Percentiles rank a stretch among this genome's conserved stretches.
Evolutionary conservation across 257 asterid species (phyloP).

Genomic region (Solanum microdontum): DNA sequence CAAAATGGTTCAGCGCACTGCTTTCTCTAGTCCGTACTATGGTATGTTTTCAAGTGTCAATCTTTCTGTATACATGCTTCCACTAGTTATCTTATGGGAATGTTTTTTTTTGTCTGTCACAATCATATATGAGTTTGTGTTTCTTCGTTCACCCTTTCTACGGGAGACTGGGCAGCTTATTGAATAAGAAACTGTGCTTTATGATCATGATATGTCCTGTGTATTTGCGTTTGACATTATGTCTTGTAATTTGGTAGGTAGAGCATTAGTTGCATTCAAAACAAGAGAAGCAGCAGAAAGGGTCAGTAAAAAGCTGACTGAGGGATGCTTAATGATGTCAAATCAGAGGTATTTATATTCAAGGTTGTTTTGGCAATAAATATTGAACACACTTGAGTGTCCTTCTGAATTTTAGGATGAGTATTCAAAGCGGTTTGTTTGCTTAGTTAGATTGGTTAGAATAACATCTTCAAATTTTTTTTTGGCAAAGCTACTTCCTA

Average conservation of each 20-base stretch:
- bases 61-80: neutral
- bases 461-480: neutral
- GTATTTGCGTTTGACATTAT: neutral
- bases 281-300: conserved; percentile 47
- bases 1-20: conserved; percentile 47
- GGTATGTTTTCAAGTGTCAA: conserved; percentile 31
- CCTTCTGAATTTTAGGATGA: neutral
- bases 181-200: neutral
- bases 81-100: neutral
- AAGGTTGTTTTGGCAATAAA: neutral
- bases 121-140: neutral
- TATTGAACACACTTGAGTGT: neutral
- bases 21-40: conserved; percentile 43
- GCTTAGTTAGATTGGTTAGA: neutral
- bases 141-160: neutral
- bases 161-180: neutral
- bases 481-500: neutral
- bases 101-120: neutral
- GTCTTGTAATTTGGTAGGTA: conserved; percentile 36
- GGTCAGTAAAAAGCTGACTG: conserved; percentile 34
- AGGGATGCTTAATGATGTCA: conserved; percentile 58
- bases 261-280: conserved; percentile 55
- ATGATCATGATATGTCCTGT: neutral
- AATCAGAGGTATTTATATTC: conserved; percentile 39
- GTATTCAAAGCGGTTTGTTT: neutral